Base-by-base conservation (phyloP, 805 yeast genomes). In the Cyberlindnera maritima region DNA sequence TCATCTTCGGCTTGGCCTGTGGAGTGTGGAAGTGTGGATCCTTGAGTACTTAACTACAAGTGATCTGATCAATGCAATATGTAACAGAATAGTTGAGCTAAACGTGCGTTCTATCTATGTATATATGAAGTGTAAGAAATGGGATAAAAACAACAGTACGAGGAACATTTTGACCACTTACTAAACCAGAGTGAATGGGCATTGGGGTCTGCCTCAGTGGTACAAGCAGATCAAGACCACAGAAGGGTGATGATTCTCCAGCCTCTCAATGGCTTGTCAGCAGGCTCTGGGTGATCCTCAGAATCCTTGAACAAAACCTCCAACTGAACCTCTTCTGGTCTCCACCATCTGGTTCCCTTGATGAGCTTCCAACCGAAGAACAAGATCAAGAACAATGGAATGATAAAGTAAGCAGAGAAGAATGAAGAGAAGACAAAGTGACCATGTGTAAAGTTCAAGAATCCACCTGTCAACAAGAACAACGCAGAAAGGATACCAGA, bases 281-380 rank as follows among this genome's bases (percentile, higher is more conserved):
- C 54, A 18, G 55, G 63, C 45, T 65, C 69, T 29, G 69, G 69
- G 47, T 62, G 58, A 14, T 58, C 62, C 33, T 53, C 59, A 20
- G 60, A 62, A 48, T 66, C 69, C 44, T 51, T 53, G 54, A 66
- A 66, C 36, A 66, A 53, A 4, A 59, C 40, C 35, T 47, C 60
- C 19, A 77, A 64, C 58, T 76, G 78, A 36, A 70, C 73, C 47
- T 76, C 71, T 14, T 54, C 45, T 9, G 76, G 64, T 36, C 55
- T 58, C 52, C 69, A 55, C 39, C 64, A 51, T 42, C 53, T 64
- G 4, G 72, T 66, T 39, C 48, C 57, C 55, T 65, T 66, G 52
- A 55, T 47, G 19, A 67, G 17, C 41, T 68, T 68, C 70, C 71
- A 70, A 46, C 57, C 59, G 14, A 60, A 37, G 48, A 52, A 67